Evolutionary conservation across 345 rosid genomes (phyloP).

Genomic region (Punica granatum): DNA sequence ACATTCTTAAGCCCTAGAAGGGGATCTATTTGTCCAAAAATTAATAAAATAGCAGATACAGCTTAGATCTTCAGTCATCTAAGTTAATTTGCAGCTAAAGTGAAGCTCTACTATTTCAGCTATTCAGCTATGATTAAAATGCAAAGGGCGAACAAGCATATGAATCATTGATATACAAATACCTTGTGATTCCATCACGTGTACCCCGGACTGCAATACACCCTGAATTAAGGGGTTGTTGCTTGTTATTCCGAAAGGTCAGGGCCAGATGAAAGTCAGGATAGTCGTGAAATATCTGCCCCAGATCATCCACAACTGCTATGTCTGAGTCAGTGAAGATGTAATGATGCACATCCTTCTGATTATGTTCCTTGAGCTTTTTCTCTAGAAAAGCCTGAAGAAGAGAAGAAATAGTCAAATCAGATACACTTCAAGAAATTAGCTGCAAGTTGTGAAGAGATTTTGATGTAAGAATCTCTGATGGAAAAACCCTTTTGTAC

Average conservation of each 20-base stretch:
- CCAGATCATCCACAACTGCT: slow-evolving; percentile 66
- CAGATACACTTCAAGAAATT: not conserved
- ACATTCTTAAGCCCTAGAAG: not conserved
- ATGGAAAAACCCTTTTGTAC: not conserved
- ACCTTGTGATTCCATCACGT: slow-evolving; percentile 67
- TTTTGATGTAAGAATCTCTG: not conserved
- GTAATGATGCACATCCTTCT: slow-evolving; percentile 41
- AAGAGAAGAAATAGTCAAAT: slow-evolving; percentile 2
- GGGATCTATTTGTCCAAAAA: not conserved
- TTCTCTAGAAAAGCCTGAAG: slow-evolving; percentile 61
- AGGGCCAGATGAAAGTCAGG: slow-evolving; percentile 72
- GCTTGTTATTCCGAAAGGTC: slow-evolving; percentile 90
- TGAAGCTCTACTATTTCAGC: not conserved
- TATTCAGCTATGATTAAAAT: not conserved
- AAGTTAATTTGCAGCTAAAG: not conserved
- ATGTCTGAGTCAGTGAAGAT: slow-evolving; percentile 89
- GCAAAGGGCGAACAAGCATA: not conserved
- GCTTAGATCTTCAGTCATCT: not conserved
- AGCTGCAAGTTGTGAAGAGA: not conserved
- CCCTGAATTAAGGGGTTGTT: slow-evolving; percentile 91
- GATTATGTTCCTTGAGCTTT: slow-evolving; percentile 39
- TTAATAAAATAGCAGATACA: not conserved
- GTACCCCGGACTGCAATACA: slow-evolving; percentile 94
- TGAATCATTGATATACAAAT: not conserved
- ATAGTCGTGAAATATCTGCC: slow-evolving; percentile 44